Percentiles rank a stretch among this genome's conserved stretches.
Conservation (phyloP, 2,329 filamentous ascomycete genomes). For the Periglandula ipomoeae region DNA sequence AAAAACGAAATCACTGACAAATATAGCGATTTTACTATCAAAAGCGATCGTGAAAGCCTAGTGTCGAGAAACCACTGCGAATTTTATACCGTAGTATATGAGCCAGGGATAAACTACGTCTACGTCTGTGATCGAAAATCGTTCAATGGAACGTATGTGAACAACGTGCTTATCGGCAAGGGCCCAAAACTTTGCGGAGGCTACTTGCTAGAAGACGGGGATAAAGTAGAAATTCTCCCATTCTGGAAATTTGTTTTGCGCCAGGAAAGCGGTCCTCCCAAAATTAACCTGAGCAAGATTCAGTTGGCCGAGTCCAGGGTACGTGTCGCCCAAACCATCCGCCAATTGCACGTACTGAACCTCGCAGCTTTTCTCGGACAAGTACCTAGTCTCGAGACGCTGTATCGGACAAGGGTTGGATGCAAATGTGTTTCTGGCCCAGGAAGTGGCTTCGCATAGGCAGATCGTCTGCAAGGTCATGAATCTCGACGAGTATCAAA, state of each 20-base stretch:
- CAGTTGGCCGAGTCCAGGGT: conserved; percentile 26
- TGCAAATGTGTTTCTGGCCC: conserved; percentile 27
- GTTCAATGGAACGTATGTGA: conserved; percentile 44
- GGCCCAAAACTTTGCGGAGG: conserved; percentile 28
- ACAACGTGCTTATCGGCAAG: conserved; percentile 34
- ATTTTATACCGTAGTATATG: conserved; percentile 45
- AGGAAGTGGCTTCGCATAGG: conserved; percentile 39
- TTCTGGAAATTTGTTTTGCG: conserved; percentile 28
- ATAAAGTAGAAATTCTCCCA: conserved; percentile 34
- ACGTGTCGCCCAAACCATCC: neutral
- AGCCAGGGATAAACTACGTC: conserved; percentile 32
- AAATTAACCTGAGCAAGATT: conserved; percentile 16
- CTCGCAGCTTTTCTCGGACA: conserved; percentile 21
- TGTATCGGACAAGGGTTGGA: conserved; percentile 30
- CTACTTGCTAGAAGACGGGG: conserved; percentile 40
- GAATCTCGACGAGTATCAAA: conserved; percentile 30
- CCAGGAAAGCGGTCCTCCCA: conserved; percentile 17
- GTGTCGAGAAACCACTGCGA: conserved; percentile 47
- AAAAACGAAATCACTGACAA: conserved; percentile 9
- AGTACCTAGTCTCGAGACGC: conserved; percentile 24
- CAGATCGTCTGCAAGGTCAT: conserved; percentile 65
- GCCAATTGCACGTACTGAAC: neutral
- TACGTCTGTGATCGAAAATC: conserved; percentile 50
- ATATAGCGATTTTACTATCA: conserved; percentile 27
- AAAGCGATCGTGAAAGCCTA: conserved; percentile 22